Conservation (phyloP, 2,329 filamentous ascomycete genomes). For the Leptoxyphium fumago region DNA sequence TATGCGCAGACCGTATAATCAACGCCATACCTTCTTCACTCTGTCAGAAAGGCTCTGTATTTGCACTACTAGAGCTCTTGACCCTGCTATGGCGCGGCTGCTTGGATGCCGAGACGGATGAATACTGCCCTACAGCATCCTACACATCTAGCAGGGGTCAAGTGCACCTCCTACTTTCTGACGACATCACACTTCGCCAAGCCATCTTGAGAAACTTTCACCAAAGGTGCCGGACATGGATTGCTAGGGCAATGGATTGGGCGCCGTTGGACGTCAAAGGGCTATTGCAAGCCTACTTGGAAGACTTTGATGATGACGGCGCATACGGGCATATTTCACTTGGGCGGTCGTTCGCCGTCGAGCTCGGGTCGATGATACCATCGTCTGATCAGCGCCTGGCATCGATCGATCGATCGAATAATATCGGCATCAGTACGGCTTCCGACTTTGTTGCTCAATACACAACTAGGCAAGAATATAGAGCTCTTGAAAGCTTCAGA, state of each 20-base stretch:
- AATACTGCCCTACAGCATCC: slow-evolving; percentile 73
- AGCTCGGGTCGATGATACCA: slow-evolving; percentile 80
- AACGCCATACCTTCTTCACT: slow-evolving; percentile 73
- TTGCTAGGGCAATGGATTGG: slow-evolving; percentile 63
- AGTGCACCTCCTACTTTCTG: slow-evolving; percentile 79
- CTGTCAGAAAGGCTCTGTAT: slow-evolving; percentile 79
- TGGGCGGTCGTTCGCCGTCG: slow-evolving; percentile 82
- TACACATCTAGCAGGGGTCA: slow-evolving; percentile 65
- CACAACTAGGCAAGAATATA: slow-evolving; percentile 89
- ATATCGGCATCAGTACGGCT: slow-evolving; percentile 70
- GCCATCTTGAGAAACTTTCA: slow-evolving; percentile 66
- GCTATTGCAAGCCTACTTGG: slow-evolving; percentile 86
- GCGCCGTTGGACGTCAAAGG: slow-evolving; percentile 92
- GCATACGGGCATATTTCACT: slow-evolving; percentile 84
- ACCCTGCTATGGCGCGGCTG: slow-evolving; percentile 94
- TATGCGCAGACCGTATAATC: slow-evolving; percentile 75
- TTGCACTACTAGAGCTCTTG: slow-evolving; percentile 79
- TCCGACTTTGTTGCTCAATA: slow-evolving; percentile 97
- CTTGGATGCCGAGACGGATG: slow-evolving; percentile 82
- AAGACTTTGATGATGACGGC: slow-evolving; percentile 83
- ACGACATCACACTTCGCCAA: slow-evolving; percentile 73
- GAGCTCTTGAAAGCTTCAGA: slow-evolving; percentile 19
- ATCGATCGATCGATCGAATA: slow-evolving; percentile 62
- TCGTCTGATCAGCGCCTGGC: slow-evolving; percentile 71
- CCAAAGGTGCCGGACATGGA: slow-evolving; percentile 64